Conservation (phyloP, 768 basidiomycete genomes). For the Asterophora parasitica region DNA sequence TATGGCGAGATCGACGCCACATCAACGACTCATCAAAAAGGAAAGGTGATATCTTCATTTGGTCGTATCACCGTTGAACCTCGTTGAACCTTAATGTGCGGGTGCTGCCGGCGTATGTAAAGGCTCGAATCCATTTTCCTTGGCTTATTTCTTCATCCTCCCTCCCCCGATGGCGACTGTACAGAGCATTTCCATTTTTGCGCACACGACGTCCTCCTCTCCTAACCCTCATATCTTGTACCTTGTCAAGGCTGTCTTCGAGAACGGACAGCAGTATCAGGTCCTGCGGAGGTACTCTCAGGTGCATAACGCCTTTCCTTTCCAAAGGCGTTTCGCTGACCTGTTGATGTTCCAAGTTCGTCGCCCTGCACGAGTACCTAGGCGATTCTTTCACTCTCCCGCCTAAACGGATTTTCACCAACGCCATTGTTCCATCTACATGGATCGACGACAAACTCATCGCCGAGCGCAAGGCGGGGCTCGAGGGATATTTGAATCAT, state of each 20-base stretch:
- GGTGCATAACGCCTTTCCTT: conserved; percentile 21
- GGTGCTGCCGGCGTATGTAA: conserved; percentile 1
- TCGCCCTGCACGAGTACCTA: conserved; percentile 15
- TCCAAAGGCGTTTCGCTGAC: not conserved
- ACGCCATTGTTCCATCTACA: conserved; percentile 38
- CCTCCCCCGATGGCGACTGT: conserved; percentile 5
- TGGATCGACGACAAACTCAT: conserved; percentile 43
- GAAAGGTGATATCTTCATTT: conserved; percentile 9
- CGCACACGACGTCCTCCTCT: conserved; percentile 42
- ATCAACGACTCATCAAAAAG: conserved; percentile 4
- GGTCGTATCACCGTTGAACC: not conserved
- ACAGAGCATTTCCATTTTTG: conserved; percentile 26
- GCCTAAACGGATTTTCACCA: conserved; percentile 38
- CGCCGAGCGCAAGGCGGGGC: conserved; percentile 38
- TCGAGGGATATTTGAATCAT: conserved; percentile 33
- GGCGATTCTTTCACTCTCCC: conserved; percentile 27
- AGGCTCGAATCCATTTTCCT: not conserved
- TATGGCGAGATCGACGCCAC: too few species aligned
- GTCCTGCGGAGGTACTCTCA: conserved; percentile 41
- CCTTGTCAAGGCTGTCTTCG: conserved; percentile 28
- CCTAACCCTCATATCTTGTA: conserved; percentile 47
- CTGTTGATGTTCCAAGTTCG: conserved; percentile 21
- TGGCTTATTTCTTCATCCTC: not conserved
- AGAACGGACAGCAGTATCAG: conserved; percentile 28
- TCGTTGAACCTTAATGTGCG: conserved; percentile 2